Evolutionary conservation across 129 eudicot genomes (phyloP), one percentile per base, ranked within the genome.

Genomic region (Cynara cardunculus): DNA sequence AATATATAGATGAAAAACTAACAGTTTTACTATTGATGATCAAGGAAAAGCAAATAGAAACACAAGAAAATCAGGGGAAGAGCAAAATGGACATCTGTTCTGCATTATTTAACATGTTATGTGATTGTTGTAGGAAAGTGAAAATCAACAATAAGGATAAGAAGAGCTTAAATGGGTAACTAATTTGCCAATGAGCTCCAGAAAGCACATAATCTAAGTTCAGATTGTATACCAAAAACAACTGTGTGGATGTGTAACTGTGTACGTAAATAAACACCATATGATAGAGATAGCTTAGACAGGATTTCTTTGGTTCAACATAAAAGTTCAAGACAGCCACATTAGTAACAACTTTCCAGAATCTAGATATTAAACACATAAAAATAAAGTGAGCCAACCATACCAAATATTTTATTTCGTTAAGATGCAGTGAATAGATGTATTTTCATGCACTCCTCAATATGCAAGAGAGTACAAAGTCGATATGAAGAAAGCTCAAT

Each of bases 1-100:
- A 30, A 28, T 13, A 22, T 8, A 68, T 21, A n/a, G 14, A 85
- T 75, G 75, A 78, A n/a, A 69, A 49, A 41, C 46, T 61, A 37
- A 34, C 25, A 11, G 28, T 16, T 71, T 77, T 39, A 61, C 53
- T 19, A 69, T 72, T 67, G n/a, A 71, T 53, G 16, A 79, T 79
- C 64, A 34, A 41, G 74, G 34, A 13, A 39, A 30, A 67, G 39
- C 64, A 61, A 8, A 68, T 68, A 31, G 39, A 46, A 46, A 46
- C 59, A 46, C 59, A 14, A 14, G 59, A 46, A 46, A 46, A 46
- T 44, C 56, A 44, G n/a, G n/a, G 1, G 56, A 44, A 44, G 56
- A 44, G 16, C 14, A 39, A 44, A 44, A 44, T 44, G 56, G 4
- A 8, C 18, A 13, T 44, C 4, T 44, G 56, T 44, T 44, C 56